phyloP scores from a whole-genome alignment of 2,329 filamentous ascomycete species.

The Pyrenophora graminea region DNA sequence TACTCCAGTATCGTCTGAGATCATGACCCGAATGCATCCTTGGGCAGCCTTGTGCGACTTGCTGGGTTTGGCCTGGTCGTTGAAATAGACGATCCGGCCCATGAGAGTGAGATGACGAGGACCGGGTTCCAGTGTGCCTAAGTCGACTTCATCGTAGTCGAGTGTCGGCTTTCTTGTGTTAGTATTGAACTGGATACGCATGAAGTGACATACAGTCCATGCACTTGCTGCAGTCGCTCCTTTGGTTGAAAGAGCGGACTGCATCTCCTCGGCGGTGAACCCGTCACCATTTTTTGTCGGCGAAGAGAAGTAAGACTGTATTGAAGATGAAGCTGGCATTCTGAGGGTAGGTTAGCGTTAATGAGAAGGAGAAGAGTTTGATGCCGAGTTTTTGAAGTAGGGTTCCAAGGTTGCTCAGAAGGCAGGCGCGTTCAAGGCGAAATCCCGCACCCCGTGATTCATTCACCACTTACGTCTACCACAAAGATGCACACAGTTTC shows the following conservation, averaged over 20 bases:
- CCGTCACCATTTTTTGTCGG: slow-evolving; percentile 52
- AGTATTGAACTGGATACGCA: background rate
- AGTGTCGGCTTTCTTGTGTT: slow-evolving; percentile 49
- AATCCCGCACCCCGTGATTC: background rate
- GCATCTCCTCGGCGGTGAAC: slow-evolving; percentile 57
- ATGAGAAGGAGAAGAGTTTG: no score
- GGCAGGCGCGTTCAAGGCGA: no score
- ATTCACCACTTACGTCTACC: no score
- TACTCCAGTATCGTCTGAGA: slow-evolving; percentile 61
- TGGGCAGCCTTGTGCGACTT: slow-evolving; percentile 53
- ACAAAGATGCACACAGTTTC: no score
- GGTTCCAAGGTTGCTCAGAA: no score
- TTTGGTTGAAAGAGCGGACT: slow-evolving; percentile 44
- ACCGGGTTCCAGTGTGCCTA: slow-evolving; percentile 56
- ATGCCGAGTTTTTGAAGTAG: no score
- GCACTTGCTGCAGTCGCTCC: slow-evolving; percentile 25
- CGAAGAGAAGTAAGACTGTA: slow-evolving; percentile 50
- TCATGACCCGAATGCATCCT: slow-evolving; percentile 58
- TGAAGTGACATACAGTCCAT: slow-evolving; percentile 19
- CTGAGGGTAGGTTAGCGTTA: background rate
- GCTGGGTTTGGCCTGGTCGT: slow-evolving; percentile 49
- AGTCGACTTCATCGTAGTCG: slow-evolving; percentile 54
- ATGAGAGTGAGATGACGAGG: slow-evolving; percentile 57
- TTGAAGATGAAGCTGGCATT: slow-evolving; percentile 48
- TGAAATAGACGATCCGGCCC: slow-evolving; percentile 62